Conservation (phyloP, 768 basidiomycete genomes). For the Artomyces pyxidatus region DNA sequence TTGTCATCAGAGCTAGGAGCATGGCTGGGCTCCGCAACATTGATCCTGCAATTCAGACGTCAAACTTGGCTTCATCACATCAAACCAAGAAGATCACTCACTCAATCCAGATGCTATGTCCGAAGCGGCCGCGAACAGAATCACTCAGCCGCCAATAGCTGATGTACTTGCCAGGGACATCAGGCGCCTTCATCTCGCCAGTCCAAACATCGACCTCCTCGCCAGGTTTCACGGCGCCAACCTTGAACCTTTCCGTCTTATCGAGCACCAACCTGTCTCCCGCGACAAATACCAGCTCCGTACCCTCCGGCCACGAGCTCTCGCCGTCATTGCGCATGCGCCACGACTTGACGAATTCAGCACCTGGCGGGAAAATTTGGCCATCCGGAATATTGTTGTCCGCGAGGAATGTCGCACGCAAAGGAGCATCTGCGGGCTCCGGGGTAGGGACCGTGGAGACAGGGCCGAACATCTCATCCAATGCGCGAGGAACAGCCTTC, state of each 20-base stretch:
- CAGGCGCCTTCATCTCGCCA: slow-evolving; percentile 77
- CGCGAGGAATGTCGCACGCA: slow-evolving; percentile 51
- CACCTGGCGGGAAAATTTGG: slow-evolving; percentile 72
- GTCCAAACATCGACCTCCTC: slow-evolving; percentile 59
- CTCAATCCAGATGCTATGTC: slow-evolving; percentile 76
- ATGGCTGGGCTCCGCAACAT: slow-evolving; percentile 45
- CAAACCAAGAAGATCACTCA: slow-evolving; percentile 29
- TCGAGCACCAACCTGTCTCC: slow-evolving; percentile 51
- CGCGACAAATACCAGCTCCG: slow-evolving; percentile 62
- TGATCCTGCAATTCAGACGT: slow-evolving; percentile 38
- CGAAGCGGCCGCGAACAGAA: slow-evolving; percentile 52
- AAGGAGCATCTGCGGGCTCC: slow-evolving; percentile 11
- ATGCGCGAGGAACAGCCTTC: neutral
- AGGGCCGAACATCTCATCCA: neutral
- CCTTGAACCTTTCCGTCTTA: slow-evolving; percentile 27
- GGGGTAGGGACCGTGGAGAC: neutral
- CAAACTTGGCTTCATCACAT: neutral
- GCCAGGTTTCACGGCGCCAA: slow-evolving; percentile 53
- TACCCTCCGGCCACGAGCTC: slow-evolving; percentile 57
- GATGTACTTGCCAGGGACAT: slow-evolving; percentile 60
- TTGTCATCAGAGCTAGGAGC: slow-evolving; percentile 22
- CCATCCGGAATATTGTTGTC: slow-evolving; percentile 72
- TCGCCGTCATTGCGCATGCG: slow-evolving; percentile 58
- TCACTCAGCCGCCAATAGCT: slow-evolving; percentile 72
- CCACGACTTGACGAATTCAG: slow-evolving; percentile 84